Conservation (phyloP, 163 green algal species). For the Scenedesmus sp. region DNA sequence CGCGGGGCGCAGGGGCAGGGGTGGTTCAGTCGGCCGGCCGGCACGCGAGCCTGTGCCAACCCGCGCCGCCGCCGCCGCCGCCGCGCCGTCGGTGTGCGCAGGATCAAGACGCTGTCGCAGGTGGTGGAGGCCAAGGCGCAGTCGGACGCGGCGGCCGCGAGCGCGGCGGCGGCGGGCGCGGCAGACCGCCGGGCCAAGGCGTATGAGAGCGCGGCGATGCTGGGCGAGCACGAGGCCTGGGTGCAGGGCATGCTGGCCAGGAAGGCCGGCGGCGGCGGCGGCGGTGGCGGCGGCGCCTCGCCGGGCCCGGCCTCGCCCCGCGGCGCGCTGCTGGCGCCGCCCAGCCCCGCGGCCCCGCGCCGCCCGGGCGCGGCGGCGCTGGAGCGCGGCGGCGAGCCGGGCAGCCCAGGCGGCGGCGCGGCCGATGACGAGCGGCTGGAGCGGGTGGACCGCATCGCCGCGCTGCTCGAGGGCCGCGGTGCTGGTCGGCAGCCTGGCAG, state of each 20-base stretch:
- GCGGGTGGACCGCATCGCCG: slow-evolving; percentile 30
- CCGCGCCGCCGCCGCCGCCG: background rate
- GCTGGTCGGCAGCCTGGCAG: background rate
- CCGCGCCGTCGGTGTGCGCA: background rate
- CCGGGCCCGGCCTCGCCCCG: too few species aligned
- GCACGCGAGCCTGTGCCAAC: too few species aligned
- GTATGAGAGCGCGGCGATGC: slow-evolving; percentile 34
- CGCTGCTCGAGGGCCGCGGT: slow-evolving; percentile 20
- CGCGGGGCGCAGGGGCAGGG: too few species aligned
- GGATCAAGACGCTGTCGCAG: slow-evolving; percentile 19
- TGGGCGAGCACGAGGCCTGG: slow-evolving; percentile 38
- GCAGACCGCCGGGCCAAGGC: slow-evolving; percentile 35
- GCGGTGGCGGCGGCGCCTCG: background rate
- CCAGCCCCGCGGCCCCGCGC: background rate
- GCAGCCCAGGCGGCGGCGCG: background rate
- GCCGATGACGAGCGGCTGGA: slow-evolving; percentile 6
- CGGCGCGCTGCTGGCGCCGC: too few species aligned
- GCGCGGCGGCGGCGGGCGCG: slow-evolving; percentile 23
- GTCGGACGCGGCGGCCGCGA: slow-evolving; percentile 26
- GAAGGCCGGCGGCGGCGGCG: background rate
- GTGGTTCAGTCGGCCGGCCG: too few species aligned
- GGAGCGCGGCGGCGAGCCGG: background rate
- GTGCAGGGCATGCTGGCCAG: slow-evolving; percentile 23
- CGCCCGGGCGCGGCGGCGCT: background rate
- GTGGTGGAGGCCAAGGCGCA: slow-evolving; percentile 24